Evolutionary conservation across 2,329 filamentous ascomycete genomes (phyloP).

Genomic region (Triangularia setosa): DNA sequence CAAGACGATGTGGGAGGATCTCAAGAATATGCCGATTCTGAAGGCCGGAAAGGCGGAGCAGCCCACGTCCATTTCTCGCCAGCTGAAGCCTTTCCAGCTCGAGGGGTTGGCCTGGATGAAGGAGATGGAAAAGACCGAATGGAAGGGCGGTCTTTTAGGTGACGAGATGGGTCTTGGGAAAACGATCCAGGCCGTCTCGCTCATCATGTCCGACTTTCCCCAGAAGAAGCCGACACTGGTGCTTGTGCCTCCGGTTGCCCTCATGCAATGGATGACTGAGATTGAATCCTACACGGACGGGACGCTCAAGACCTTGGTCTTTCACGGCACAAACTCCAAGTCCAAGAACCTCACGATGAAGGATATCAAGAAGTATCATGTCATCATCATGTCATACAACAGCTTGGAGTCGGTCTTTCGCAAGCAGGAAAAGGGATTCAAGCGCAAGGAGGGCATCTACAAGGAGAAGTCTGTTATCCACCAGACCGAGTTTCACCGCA

Average conservation of each 20-base stretch:
- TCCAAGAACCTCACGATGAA: constrained; percentile 71
- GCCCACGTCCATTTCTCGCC: constrained; percentile 72
- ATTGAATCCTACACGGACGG: constrained; percentile 80
- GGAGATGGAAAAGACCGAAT: constrained; percentile 78
- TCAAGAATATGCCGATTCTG: constrained; percentile 66
- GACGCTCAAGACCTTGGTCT: constrained; percentile 84
- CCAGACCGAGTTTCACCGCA: constrained; percentile 78
- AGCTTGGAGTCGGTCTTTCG: constrained; percentile 86
- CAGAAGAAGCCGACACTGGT: constrained; percentile 79
- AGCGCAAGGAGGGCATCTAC: constrained; percentile 71
- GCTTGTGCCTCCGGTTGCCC: constrained; percentile 83
- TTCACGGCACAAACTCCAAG: constrained; percentile 81
- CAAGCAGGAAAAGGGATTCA: constrained; percentile 88
- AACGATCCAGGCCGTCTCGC: constrained; percentile 94
- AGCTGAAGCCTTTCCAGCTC: constrained; percentile 88
- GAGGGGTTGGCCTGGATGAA: constrained; percentile 94
- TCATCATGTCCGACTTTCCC: constrained; percentile 97
- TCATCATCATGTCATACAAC: constrained; percentile 97
- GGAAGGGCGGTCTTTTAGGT: constrained; percentile 85
- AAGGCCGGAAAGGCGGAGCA: constrained; percentile 61
- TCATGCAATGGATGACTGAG: constrained; percentile 92
- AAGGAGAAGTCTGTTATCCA: constrained; percentile 82
- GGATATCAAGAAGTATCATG: constrained; percentile 77
- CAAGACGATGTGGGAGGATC: constrained; percentile 76
- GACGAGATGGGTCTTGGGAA: constrained; percentile 99